These are phyloP conservation scores for Fermentozyma sake DNA, from an alignment of 1,139 yeast species.

Conservation along the genomic window DNA sequence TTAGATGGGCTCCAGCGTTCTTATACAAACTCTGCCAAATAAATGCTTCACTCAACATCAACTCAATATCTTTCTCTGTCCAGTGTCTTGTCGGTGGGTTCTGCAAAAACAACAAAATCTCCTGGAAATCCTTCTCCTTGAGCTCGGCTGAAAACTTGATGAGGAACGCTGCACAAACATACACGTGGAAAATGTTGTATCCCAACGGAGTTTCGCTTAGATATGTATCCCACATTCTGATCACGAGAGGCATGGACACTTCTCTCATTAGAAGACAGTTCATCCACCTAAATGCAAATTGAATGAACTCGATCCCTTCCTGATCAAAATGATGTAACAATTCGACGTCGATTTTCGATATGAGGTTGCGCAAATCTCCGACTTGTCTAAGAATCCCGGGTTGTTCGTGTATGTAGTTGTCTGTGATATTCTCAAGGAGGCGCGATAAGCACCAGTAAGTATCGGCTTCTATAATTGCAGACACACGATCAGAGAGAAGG, in stretches of 20 bases:
- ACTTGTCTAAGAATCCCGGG: conserved; percentile 96
- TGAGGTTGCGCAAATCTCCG: conserved; percentile 68
- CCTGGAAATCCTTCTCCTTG: conserved; percentile 90
- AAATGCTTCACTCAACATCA: conserved; percentile 89
- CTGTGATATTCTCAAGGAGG: conserved; percentile 88
- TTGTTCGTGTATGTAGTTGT: conserved; percentile 94
- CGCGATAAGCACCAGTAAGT: conserved; percentile 95
- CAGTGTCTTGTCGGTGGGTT: conserved; percentile 81
- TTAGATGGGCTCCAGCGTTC: conserved; percentile 80
- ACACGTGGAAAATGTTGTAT: conserved; percentile 88
- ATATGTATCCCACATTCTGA: conserved; percentile 98
- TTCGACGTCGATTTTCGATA: conserved; percentile 72
- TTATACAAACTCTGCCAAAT: conserved; percentile 93
- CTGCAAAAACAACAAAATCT: conserved; percentile 83
- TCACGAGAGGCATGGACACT: conserved; percentile 67
- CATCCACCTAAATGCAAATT: conserved; percentile 98
- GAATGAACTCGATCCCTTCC: conserved; percentile 88
- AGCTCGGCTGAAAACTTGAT: conserved; percentile 79
- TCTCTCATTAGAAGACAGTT: conserved; percentile 96
- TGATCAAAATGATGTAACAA: conserved; percentile 68
- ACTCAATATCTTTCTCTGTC: conserved; percentile 87
- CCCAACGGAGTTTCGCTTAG: conserved; percentile 85
- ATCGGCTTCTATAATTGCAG: conserved; percentile 72
- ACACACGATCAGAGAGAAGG: conserved; percentile 47
- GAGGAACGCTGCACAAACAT: conserved; percentile 97